These are phyloP conservation scores for Globisporangium takayamanum DNA, from an alignment of 352 stramenopile genomes.

Conservation along the genomic window DNA sequence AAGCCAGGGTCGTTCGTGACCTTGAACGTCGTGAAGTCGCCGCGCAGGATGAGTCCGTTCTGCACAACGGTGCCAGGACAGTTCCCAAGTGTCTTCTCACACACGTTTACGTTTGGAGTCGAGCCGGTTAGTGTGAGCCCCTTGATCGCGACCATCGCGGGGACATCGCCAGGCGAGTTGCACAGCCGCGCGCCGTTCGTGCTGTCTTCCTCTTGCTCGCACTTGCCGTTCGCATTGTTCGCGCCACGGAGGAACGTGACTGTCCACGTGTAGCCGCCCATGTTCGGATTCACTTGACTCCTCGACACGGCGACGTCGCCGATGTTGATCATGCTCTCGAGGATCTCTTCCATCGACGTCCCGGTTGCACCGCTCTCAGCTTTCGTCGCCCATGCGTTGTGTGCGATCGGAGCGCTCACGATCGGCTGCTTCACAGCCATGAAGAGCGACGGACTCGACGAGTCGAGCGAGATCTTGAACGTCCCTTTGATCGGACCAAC, in stretches of 20 bases:
- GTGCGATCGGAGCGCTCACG: conserved; percentile 78
- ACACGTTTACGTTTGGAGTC: conserved; percentile 22
- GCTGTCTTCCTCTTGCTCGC: conserved; percentile 54
- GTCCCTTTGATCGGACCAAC: conserved; percentile 86
- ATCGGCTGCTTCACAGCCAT: conserved; percentile 61
- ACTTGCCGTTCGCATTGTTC: conserved; percentile 63
- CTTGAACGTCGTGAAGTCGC: conserved; percentile 86
- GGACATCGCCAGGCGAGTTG: conserved; percentile 92
- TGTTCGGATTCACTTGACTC: conserved; percentile 74
- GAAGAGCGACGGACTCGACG: conserved; percentile 34
- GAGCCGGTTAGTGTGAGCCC: conserved; percentile 24
- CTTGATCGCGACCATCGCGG: conserved; percentile 50
- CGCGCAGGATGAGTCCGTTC: conserved; percentile 79
- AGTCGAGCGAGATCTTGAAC: conserved; percentile 90
- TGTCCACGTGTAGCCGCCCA: conserved; percentile 93
- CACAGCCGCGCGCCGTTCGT: conserved; percentile 58
- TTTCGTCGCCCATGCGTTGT: conserved; percentile 91
- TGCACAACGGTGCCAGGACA: conserved; percentile 21
- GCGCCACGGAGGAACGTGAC: conserved; percentile 92
- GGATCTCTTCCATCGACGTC: conserved; percentile 93
- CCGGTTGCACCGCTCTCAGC: conserved; percentile 86
- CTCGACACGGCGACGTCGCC: conserved; percentile 91
- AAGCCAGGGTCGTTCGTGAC: conserved; percentile 70
- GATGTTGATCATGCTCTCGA: conserved; percentile 92
- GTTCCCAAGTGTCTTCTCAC: conserved; percentile 17